Base-by-base conservation (phyloP, 2,329 filamentous ascomycete species). In the Aspergillus ochraceus region DNA sequence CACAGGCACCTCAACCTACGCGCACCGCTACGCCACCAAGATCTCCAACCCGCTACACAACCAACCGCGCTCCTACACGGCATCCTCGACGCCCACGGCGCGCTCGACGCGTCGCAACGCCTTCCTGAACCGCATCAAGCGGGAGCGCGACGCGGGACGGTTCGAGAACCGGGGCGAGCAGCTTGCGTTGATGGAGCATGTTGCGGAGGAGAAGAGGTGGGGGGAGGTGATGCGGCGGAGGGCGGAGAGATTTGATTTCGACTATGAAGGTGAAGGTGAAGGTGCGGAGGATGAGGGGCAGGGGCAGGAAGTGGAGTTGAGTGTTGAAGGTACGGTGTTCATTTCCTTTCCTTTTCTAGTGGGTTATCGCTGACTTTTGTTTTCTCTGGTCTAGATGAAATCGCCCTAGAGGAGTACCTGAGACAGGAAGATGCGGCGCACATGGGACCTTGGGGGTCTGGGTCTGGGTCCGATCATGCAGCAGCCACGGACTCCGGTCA, bases 121-220 rank as follows among this genome's bases (percentile, higher is more conserved):
- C 49, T 81, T 80, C 57, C 64, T 80, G 3, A 79, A 79, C 62
- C 73, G 75, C 22, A 70, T 80, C 19, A 74, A 73, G 52, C 68
- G 67, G n/a, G 72, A 74, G 47, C 75, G 79, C 30, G 76, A 79
- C 14, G 66, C 70, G 39, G 72, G 69, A 0, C 71, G 75, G 8
- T 77, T 76, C 57, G 73, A 77, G 61, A 69, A 68, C 63, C 76
- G 71, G 63, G 77, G 73, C 64, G 82, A 74, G 67, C 78, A 73
- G 71, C 72, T 76, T 60, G 75, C 73, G 71, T 76, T 68, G 64
- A 76, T 73, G 75, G 79, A 80, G 61, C 72, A 72, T 67, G 66
- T 74, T 57, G 72, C 68, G 56, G 76, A 74, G 66, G 70, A 73
- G 68, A 71, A 69, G 62, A 63, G 64, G 54, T 79, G 78, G 74